phyloP scores from a whole-genome alignment of 345 rosid species.

The Garcia nutans region DNA sequence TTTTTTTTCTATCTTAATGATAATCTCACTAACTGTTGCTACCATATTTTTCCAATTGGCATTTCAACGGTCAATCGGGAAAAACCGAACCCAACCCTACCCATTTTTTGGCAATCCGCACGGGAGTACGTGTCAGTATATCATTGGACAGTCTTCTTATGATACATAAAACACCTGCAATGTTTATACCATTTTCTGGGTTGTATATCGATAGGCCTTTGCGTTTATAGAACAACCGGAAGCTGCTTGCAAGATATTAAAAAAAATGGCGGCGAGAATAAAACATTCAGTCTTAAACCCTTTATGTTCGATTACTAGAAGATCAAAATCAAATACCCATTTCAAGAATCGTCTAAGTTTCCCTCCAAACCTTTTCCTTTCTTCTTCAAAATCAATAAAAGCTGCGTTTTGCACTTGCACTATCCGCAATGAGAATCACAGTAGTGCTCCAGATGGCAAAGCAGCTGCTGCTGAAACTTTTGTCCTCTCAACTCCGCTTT shows the following conservation, averaged over 20 bases:
- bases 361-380: conserved; percentile 34
- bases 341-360: conserved; percentile 41
- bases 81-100: too few relatives aligned
- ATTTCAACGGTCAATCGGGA: too few relatives aligned
- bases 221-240: not conserved
- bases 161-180: too few relatives aligned
- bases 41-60: too few relatives aligned
- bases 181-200: too few relatives aligned
- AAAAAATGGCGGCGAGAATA: conserved; percentile 67
- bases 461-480: conserved; percentile 39
- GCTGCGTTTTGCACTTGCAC: conserved; percentile 46
- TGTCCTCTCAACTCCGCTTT: conserved; percentile 92
- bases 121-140: too few relatives aligned
- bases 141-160: too few relatives aligned
- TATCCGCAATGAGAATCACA: conserved; percentile 24
- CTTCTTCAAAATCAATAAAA: conserved; percentile 33
- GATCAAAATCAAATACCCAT: conserved; percentile 33
- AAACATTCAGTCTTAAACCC: conserved; percentile 53
- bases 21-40: too few relatives aligned
- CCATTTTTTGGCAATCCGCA: too few relatives aligned
- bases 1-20: too few relatives aligned
- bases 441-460: conserved; percentile 20
- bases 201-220: not conserved
- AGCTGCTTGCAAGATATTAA: not conserved
- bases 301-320: conserved; percentile 32